Base-by-base conservation (phyloP, 169 alveolate species). In the Plasmodium billcollinsi region DNA sequence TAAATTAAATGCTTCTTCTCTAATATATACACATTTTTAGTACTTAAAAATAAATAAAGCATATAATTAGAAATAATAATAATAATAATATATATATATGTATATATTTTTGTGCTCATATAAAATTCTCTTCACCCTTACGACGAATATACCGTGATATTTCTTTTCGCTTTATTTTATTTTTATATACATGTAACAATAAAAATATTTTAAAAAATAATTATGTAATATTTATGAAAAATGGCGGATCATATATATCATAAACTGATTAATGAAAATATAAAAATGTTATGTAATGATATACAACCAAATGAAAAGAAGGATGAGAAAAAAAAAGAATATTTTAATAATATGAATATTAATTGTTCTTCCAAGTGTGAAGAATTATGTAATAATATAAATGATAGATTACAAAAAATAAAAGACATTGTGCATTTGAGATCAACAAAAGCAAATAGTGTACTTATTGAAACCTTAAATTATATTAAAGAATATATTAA, bases 301-400 rank as follows among this genome's bases (percentile, higher is more conserved):
- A 26, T 73, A n/a, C 26, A 49, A 59, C 45, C n/a, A 12, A 45
- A 62, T 69, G 52, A 83, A 59, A 33, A 54, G 18, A 20, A 50
- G 11, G 29, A 56, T 45, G 70, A 72, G 50, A 47, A 45, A 21
- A 15, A 43, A 43, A 56, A 70, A 43, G 85, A 54, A 70, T 39
- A 33, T 15, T 70, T 58, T 83, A 70, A 39, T 61, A 61, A 33
- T 72, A 45, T 69, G 24, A 49, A 54, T 50, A 59, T 69, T n/a
- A 70, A 56, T 63, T 83, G 91, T 63, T 83, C 91, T 49, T 61
- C 91, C 2, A 83, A 70, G 20, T 83, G 91, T 47, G 91, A 83
- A 69, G 91, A 83, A 69, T 69, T 83, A 33, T 83, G 91, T 24
- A 83, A 69, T 72, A 83, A 83, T 33, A 83, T 83, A 83, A 67